Conservation (phyloP, 371 early-diverging fungal genomes). For the Mucor sp. region DNA sequence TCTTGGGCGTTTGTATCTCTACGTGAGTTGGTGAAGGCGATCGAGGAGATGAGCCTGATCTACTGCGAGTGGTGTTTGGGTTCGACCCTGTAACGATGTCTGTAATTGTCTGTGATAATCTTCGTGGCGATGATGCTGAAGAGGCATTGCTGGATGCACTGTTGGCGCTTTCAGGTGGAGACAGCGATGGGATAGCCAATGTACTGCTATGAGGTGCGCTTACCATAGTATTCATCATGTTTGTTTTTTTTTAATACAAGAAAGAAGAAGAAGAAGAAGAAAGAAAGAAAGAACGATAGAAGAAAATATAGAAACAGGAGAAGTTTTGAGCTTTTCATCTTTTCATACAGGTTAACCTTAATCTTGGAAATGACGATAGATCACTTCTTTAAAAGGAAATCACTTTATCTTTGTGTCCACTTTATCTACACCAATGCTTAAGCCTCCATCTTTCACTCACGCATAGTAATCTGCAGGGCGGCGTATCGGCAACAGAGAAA, state of each 20-base stretch:
- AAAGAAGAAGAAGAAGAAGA: not conserved
- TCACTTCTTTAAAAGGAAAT: not conserved
- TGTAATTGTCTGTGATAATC: constrained; percentile 20
- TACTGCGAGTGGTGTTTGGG: not conserved
- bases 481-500: too few relatives aligned
- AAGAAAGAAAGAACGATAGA: not conserved
- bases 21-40: constrained; percentile 2
- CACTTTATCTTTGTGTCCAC: not conserved
- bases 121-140: constrained; percentile 9
- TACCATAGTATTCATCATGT: not conserved
- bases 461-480: not conserved
- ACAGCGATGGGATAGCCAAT: not conserved
- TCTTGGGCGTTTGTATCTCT: constrained; percentile 2
- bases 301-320: not conserved
- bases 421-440: not conserved
- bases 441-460: not conserved
- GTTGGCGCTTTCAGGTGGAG: not conserved
- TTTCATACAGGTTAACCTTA: not conserved
- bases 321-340: too few relatives aligned
- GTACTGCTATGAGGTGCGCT: not conserved
- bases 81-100: constrained; percentile 16
- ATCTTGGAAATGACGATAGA: not conserved
- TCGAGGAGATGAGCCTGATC: constrained; percentile 13
- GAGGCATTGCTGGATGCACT: not conserved
- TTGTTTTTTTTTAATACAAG: not conserved